Conservation (phyloP, 495 filamentous ascomycete species). For the Rostrohypoxylon terebratum region DNA sequence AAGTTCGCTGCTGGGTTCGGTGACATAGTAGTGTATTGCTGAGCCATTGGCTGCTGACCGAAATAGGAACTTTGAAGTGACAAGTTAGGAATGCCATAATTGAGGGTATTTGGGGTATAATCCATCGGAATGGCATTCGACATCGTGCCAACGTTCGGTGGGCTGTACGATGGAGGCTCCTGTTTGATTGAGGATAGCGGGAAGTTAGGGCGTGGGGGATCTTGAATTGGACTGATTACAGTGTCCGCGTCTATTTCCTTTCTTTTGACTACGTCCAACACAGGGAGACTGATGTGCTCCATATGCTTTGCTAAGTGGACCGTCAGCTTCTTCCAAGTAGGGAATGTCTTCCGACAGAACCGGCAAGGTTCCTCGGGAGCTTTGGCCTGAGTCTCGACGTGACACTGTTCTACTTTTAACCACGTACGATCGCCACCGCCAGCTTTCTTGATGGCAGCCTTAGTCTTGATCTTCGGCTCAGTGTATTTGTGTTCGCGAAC, state of each 20-base stretch:
- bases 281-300: conserved; percentile 90
- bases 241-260: conserved; percentile 69
- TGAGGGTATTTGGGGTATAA: conserved; percentile 35
- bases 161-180: conserved; percentile 45
- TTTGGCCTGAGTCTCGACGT: conserved; percentile 71
- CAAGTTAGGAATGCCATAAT: conserved; percentile 35
- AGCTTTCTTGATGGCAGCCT: conserved; percentile 66
- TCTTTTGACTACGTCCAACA: conserved; percentile 77
- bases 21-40: conserved; percentile 34
- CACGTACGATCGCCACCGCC: conserved; percentile 72
- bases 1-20: conserved; percentile 34
- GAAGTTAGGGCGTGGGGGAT: conserved; percentile 58
- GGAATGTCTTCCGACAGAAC: conserved; percentile 87
- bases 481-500: conserved; percentile 91
- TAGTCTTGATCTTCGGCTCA: conserved; percentile 77
- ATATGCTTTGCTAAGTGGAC: conserved; percentile 97
- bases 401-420: conserved; percentile 83
- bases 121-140: conserved; percentile 30
- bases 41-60: conserved; percentile 29
- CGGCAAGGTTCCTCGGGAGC: conserved; percentile 87
- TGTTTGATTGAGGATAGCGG: conserved; percentile 51
- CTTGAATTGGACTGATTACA: conserved; percentile 72
- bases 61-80: conserved; percentile 37
- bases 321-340: conserved; percentile 92
- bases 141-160: conserved; percentile 17